phyloP scores from a whole-genome alignment of 352 stramenopile genomes.

The Phytophthora pseudosyringae region DNA sequence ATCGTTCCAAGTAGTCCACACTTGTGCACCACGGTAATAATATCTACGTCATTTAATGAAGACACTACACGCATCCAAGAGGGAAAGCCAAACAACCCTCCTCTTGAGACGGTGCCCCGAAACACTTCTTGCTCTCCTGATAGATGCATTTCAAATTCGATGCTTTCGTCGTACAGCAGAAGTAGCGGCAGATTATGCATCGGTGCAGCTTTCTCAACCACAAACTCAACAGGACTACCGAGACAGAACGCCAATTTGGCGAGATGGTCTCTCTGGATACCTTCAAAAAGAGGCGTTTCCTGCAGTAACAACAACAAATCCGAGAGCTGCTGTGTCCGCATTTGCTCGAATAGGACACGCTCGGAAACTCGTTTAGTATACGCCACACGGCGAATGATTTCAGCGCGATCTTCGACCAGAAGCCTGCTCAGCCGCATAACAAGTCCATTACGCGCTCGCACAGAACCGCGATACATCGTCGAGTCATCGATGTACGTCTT shows the following conservation, averaged over 20 bases:
- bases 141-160: slow-evolving; percentile 25
- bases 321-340: slow-evolving; percentile 13
- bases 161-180: slow-evolving; percentile 17
- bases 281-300: slow-evolving; percentile 24
- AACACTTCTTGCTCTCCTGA: not conserved
- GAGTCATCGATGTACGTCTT: slow-evolving; percentile 14
- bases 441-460: slow-evolving; percentile 20
- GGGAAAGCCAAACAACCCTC: slow-evolving; percentile 25
- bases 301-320: slow-evolving; percentile 25
- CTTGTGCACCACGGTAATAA: slow-evolving; percentile 3
- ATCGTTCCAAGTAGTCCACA: slow-evolving; percentile 14
- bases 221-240: slow-evolving; percentile 17
- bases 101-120: slow-evolving; percentile 17
- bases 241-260: slow-evolving; percentile 27
- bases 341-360: slow-evolving; percentile 17
- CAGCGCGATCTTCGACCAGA: slow-evolving; percentile 42
- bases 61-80: slow-evolving; percentile 7
- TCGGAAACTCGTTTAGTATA: slow-evolving; percentile 34
- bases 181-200: slow-evolving; percentile 17
- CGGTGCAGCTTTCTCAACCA: not conserved
- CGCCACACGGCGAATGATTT: slow-evolving; percentile 38
- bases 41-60: not conserved
- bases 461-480: slow-evolving; percentile 10
- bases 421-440: slow-evolving; percentile 30
- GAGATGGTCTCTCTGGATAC: slow-evolving; percentile 19